Percentiles rank a stretch among this genome's conserved stretches.
Evolutionary conservation across 768 basidiomycete species (phyloP).

Genomic region (Boletus sensibilis): DNA sequence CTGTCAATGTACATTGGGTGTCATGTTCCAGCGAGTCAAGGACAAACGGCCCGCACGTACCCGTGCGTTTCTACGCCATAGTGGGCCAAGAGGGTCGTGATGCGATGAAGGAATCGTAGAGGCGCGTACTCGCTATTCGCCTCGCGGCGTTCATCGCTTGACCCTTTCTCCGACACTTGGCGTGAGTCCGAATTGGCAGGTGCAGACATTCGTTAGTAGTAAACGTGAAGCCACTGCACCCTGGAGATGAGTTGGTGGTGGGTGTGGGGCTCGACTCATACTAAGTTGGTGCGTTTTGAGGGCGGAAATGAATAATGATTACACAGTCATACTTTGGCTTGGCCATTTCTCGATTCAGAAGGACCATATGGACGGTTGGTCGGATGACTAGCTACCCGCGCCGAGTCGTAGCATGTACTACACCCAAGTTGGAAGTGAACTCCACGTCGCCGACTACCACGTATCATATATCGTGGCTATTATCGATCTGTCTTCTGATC

Average conservation of each 20-base stretch:
- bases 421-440: too few relatives aligned
- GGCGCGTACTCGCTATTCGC: background rate
- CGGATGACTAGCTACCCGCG: background rate
- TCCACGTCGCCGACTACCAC: background rate
- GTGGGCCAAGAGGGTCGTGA: conserved; percentile 30
- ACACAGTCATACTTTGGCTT: too few relatives aligned
- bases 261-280: background rate
- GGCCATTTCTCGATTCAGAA: too few relatives aligned
- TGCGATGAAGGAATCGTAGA: conserved; percentile 17
- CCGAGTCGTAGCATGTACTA: too few relatives aligned
- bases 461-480: background rate
- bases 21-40: background rate
- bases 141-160: background rate
- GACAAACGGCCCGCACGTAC: conserved; percentile 20
- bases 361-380: background rate
- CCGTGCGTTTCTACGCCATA: conserved; percentile 44
- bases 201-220: conserved; percentile 12
- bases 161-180: conserved; percentile 1
- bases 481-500: too few relatives aligned
- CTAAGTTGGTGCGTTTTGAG: background rate
- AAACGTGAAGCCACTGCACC: background rate
- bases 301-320: background rate
- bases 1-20: conserved; percentile 24
- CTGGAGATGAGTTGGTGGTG: background rate
- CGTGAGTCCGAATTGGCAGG: background rate